Conservation (phyloP, 306 rosid species). For the Vicia sativa region DNA sequence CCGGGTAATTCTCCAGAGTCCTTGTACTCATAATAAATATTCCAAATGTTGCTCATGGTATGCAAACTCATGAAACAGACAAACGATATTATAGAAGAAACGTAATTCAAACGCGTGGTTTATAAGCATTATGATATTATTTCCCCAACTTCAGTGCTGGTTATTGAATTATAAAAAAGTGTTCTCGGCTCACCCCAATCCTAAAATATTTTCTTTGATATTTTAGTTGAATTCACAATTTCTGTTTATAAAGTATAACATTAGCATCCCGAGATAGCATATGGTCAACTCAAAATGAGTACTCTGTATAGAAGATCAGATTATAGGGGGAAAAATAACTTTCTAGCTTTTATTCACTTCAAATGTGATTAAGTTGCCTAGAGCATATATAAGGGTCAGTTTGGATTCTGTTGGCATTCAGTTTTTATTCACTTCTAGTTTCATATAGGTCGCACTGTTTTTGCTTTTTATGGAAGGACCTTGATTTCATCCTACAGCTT, state of each 20-base stretch:
- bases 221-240: conserved; percentile 12
- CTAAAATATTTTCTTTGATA: neutral
- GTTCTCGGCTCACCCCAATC: neutral
- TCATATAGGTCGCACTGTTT: neutral
- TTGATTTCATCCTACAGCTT: conserved; percentile 4
- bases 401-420: neutral
- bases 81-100: conserved; percentile 14
- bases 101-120: conserved; percentile 44
- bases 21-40: conserved; percentile 8
- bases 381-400: neutral
- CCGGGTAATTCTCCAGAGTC: conserved; percentile 53
- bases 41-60: conserved; percentile 19
- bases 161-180: conserved; percentile 41
- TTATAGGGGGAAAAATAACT: conserved; percentile 48
- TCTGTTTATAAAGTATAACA: conserved; percentile 40
- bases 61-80: conserved; percentile 31
- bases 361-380: neutral
- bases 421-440: neutral
- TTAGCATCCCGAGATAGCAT: conserved; percentile 50
- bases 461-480: conserved; percentile 5
- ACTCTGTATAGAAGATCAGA: conserved; percentile 48
- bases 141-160: conserved; percentile 50
- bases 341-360: conserved; percentile 22
- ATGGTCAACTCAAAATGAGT: conserved; percentile 48
- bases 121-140: conserved; percentile 46